Percentiles rank a stretch among this genome's conserved stretches.
Evolutionary conservation across 2,329 filamentous ascomycete species (phyloP).

Genomic region (Aspergillus vadensis): DNA sequence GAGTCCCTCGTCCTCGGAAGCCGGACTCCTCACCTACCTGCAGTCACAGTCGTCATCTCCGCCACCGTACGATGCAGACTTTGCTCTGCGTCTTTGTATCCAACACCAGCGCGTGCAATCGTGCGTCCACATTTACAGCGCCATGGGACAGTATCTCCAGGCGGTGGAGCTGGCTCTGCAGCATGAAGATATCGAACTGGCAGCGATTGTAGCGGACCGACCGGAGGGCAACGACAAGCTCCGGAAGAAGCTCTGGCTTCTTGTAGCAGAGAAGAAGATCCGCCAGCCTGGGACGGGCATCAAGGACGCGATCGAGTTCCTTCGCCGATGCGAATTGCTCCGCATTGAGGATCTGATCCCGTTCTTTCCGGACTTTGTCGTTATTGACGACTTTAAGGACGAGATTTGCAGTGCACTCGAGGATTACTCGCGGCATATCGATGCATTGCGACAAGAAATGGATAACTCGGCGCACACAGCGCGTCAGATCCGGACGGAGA

Average conservation of each 20-base stretch:
- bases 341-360: slow-evolving; percentile 96
- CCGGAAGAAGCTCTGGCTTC: slow-evolving; percentile 92
- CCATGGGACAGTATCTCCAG: slow-evolving; percentile 91
- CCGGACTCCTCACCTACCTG: slow-evolving; percentile 81
- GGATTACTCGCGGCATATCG: slow-evolving; percentile 89
- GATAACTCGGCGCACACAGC: slow-evolving; percentile 89
- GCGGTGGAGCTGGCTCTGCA: slow-evolving; percentile 91
- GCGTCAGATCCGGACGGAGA: slow-evolving; percentile 86
- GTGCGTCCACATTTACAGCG: slow-evolving; percentile 95
- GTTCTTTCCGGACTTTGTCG: slow-evolving; percentile 97
- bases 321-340: slow-evolving; percentile 86
- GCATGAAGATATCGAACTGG: slow-evolving; percentile 86
- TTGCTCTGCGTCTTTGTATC: slow-evolving; percentile 92
- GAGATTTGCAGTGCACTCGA: slow-evolving; percentile 94
- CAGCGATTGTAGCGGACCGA: slow-evolving; percentile 83
- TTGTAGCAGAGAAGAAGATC: slow-evolving; percentile 93
- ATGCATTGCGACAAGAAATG: slow-evolving; percentile 87
- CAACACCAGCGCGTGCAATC: slow-evolving; percentile 90
- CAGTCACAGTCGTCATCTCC: slow-evolving; percentile 85
- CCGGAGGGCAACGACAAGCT: slow-evolving; percentile 74
- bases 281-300: slow-evolving; percentile 77
- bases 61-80: slow-evolving; percentile 90
- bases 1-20: slow-evolving; percentile 78
- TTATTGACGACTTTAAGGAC: slow-evolving; percentile 98
- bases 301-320: slow-evolving; percentile 89